phyloP scores from a whole-genome alignment of 345 rosid species.

The Draba incana region DNA sequence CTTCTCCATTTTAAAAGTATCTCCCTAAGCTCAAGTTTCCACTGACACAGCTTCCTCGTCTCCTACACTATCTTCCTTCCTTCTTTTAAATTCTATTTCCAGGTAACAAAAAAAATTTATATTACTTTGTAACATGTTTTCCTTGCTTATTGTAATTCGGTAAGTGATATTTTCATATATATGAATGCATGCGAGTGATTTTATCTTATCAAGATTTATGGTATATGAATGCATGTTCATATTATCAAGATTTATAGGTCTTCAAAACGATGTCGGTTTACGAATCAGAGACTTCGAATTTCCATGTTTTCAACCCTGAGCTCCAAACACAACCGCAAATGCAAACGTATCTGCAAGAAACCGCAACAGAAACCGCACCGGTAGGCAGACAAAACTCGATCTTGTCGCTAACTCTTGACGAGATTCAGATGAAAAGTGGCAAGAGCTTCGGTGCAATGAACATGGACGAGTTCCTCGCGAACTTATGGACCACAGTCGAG shows the following conservation, averaged over 20 bases:
- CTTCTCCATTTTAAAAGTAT: slow-evolving; percentile 28
- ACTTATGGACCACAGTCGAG: slow-evolving; percentile 69
- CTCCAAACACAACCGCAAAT: slow-evolving; percentile 22
- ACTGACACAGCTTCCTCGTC: slow-evolving; percentile 32
- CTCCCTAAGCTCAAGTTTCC: slow-evolving; percentile 40
- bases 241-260: slow-evolving; percentile 23
- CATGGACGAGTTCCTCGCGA: slow-evolving; percentile 88
- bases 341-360: slow-evolving; percentile 24
- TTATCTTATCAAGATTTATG: not conserved
- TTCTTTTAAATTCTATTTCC: slow-evolving; percentile 8
- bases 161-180: not conserved
- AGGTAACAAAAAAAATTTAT: slow-evolving; percentile 29
- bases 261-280: slow-evolving; percentile 32
- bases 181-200: not conserved
- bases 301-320: slow-evolving; percentile 30
- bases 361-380: not conserved
- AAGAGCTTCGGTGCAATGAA: slow-evolving; percentile 83
- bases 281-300: slow-evolving; percentile 37
- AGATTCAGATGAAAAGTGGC: slow-evolving; percentile 80
- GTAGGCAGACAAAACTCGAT: slow-evolving; percentile 51
- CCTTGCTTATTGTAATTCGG: not conserved
- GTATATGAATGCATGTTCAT: slow-evolving; percentile 35
- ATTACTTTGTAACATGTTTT: not conserved
- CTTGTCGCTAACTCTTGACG: slow-evolving; percentile 75
- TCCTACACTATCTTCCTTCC: slow-evolving; percentile 8